Conservation (phyloP, 2,329 filamentous ascomycete species). For the Epichloe uncinata region DNA sequence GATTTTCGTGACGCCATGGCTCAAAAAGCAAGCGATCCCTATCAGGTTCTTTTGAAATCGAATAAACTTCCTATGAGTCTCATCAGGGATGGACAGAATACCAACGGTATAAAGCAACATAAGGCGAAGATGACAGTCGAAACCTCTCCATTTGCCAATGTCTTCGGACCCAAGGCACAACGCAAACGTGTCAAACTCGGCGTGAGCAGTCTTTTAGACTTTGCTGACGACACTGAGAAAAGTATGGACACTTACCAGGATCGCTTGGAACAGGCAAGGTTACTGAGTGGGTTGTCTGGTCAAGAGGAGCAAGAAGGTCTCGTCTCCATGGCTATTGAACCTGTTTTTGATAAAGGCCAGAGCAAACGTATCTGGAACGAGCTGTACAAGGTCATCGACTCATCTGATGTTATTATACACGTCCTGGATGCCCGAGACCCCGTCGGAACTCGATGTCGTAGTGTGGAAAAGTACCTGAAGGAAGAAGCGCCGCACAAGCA, state of each 20-base stretch:
- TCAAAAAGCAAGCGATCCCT: slow-evolving; percentile 80
- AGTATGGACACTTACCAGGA: slow-evolving; percentile 74
- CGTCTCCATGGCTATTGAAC: slow-evolving; percentile 54
- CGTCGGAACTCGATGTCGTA: slow-evolving; percentile 72
- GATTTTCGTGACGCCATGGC: slow-evolving; percentile 87
- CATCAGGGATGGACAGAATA: slow-evolving; percentile 63
- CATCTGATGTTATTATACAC: slow-evolving; percentile 91
- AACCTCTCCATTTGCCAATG: slow-evolving; percentile 70
- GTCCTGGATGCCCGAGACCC: slow-evolving; percentile 84
- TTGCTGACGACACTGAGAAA: slow-evolving; percentile 67
- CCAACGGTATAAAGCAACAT: slow-evolving; percentile 83
- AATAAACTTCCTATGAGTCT: slow-evolving; percentile 96
- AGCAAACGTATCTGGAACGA: slow-evolving; percentile 97
- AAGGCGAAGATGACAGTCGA: slow-evolving; percentile 89
- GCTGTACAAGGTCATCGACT: slow-evolving; percentile 88
- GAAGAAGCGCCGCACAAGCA: slow-evolving; percentile 96
- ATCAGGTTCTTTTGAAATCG: slow-evolving; percentile 86
- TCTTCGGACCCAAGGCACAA: slow-evolving; percentile 88
- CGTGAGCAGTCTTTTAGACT: slow-evolving; percentile 67
- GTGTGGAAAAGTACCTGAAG: slow-evolving; percentile 72
- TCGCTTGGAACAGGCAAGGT: slow-evolving; percentile 61
- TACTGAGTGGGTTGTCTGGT: slow-evolving; percentile 58
- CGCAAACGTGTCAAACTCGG: slow-evolving; percentile 84
- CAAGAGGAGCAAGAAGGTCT: slow-evolving; percentile 37
- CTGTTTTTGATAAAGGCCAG: slow-evolving; percentile 89